Conservation (phyloP, 495 filamentous ascomycete species). For the Penicillium silybi region DNA sequence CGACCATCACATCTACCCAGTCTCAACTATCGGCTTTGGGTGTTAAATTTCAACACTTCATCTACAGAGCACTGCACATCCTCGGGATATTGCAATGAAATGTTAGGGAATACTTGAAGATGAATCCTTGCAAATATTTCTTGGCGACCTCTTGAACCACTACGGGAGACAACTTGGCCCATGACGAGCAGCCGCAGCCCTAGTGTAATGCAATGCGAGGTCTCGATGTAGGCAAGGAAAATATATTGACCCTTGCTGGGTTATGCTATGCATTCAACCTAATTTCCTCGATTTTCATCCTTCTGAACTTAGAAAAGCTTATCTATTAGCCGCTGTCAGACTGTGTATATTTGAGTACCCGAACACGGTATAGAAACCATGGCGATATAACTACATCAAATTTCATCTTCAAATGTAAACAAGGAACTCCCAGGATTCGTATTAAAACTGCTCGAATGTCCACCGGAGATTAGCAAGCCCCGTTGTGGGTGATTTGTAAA, state of each 20-base stretch:
- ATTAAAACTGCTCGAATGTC: not conserved
- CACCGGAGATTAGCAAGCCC: not conserved
- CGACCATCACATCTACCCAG: slow-evolving; percentile 13
- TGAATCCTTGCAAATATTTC: not conserved
- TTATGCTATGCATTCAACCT: too few species aligned
- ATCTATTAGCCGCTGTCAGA: not conserved
- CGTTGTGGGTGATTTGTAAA: not conserved
- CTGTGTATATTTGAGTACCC: not conserved
- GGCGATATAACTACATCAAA: not conserved
- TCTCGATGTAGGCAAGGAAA: not conserved
- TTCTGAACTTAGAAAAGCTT: not conserved
- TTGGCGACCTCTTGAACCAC: not conserved
- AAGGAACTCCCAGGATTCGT: not conserved
- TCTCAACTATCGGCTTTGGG: not conserved
- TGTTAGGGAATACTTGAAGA: not conserved
- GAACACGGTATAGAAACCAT: not conserved
- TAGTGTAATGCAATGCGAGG: not conserved
- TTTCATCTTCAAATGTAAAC: not conserved
- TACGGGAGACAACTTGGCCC: not conserved
- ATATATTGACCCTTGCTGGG: not conserved
- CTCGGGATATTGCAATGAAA: not conserved
- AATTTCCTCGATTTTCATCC: not conserved
- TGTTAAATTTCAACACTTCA: not conserved
- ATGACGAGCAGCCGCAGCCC: not conserved
- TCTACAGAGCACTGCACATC: not conserved